Evolutionary conservation across 257 asterid genomes (phyloP).

Genomic region (Solanum lycopersicoides): DNA sequence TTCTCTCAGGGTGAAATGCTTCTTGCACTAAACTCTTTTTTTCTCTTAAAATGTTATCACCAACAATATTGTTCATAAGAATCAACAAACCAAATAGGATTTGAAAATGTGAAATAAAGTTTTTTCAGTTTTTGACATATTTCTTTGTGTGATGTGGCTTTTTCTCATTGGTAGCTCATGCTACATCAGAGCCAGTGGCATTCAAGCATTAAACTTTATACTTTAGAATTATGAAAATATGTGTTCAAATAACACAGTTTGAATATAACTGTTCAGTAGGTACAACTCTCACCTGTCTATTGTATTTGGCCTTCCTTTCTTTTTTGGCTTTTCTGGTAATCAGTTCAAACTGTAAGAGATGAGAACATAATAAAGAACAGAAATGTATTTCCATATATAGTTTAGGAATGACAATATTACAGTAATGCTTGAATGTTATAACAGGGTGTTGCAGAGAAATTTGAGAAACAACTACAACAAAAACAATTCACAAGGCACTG

Average conservation of each 20-base stretch:
- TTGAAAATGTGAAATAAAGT: background rate
- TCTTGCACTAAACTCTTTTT: background rate
- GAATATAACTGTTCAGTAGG: background rate
- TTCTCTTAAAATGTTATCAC: background rate
- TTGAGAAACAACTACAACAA: background rate
- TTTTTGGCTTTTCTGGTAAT: background rate
- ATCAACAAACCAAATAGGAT: background rate
- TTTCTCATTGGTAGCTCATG: background rate
- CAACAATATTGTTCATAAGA: background rate
- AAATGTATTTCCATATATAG: background rate
- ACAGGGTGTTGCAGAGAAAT: background rate
- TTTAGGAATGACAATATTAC: background rate
- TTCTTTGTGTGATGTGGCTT: background rate
- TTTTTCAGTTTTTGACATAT: background rate
- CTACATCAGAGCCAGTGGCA: background rate
- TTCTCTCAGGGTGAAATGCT: background rate
- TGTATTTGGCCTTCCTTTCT: background rate
- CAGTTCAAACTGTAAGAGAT: background rate
- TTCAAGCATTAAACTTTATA: background rate
- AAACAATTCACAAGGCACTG: background rate
- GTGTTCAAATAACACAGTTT: accelerated
- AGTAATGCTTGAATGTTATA: background rate
- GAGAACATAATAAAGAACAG: background rate
- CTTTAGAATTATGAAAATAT: background rate
- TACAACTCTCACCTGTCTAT: background rate